These are phyloP conservation scores for Diatrype stigma DNA, from an alignment of 2,329 filamentous ascomycete genomes.

Conservation along the genomic window DNA sequence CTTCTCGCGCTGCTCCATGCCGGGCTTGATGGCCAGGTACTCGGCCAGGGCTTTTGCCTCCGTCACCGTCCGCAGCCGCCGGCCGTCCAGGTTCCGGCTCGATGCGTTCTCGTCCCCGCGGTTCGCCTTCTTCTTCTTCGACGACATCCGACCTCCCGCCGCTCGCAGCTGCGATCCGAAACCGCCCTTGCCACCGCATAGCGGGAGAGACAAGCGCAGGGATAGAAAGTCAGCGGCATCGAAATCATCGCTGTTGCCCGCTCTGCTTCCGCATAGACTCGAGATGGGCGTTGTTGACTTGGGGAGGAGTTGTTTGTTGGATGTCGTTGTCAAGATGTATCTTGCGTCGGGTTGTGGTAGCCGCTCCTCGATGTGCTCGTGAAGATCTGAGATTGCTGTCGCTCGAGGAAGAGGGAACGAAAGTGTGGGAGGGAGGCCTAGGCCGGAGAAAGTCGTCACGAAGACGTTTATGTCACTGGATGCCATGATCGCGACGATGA, in stretches of 20 bases:
- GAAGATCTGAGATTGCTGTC: constrained; percentile 64
- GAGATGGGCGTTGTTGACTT: constrained; percentile 53
- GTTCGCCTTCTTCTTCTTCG: constrained; percentile 81
- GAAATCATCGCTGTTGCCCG: not conserved
- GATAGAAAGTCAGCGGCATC: constrained; percentile 67
- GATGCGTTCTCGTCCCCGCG: constrained; percentile 82
- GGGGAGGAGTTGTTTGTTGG: constrained; percentile 64
- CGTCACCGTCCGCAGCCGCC: constrained; percentile 83
- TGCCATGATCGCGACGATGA: constrained; percentile 44
- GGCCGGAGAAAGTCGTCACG: constrained; percentile 77
- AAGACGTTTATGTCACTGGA: constrained; percentile 69
- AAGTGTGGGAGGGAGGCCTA: constrained; percentile 77
- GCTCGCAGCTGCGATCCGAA: constrained; percentile 97
- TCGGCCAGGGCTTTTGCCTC: constrained; percentile 95
- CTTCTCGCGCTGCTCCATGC: constrained; percentile 93
- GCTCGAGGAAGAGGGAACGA: constrained; percentile 67
- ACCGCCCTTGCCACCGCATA: constrained; percentile 93
- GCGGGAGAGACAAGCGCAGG: constrained; percentile 71
- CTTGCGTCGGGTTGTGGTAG: constrained; percentile 54
- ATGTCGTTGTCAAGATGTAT: constrained; percentile 77
- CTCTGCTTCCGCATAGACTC: constrained; percentile 46
- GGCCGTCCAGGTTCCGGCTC: constrained; percentile 87
- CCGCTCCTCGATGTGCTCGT: constrained; percentile 56
- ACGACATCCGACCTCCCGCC: constrained; percentile 96
- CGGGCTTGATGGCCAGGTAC: constrained; percentile 90